These are phyloP conservation scores for Aspergillus nomiae DNA, from an alignment of 2,329 filamentous ascomycete species.

Conservation along the genomic window DNA sequence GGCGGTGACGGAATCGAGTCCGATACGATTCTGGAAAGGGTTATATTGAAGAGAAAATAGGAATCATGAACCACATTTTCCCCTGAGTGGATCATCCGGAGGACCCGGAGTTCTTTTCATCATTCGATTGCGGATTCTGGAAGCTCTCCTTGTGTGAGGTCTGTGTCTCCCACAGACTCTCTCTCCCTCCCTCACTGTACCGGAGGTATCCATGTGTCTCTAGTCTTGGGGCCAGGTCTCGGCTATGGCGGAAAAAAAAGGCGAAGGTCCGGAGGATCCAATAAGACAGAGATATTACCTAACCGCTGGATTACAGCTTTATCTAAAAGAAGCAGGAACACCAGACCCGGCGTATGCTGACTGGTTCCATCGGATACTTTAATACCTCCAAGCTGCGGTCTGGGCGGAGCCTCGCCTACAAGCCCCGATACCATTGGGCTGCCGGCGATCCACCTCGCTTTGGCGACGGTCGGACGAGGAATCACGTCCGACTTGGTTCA, in stretches of 20 bases:
- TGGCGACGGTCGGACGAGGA: slow-evolving; percentile 12
- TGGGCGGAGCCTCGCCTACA: slow-evolving; percentile 24
- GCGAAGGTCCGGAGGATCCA: neutral
- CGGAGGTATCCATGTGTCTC: neutral
- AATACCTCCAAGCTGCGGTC: slow-evolving; percentile 25
- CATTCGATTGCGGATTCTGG: slow-evolving; percentile 5
- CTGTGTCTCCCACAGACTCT: neutral
- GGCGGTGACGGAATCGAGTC: neutral
- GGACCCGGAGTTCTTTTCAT: neutral
- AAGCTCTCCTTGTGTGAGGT: neutral
- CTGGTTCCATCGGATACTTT: slow-evolving; percentile 20
- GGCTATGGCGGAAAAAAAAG: neutral
- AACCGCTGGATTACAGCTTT: neutral
- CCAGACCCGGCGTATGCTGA: slow-evolving; percentile 6
- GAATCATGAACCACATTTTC: neutral
- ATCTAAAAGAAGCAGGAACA: slow-evolving; percentile 6
- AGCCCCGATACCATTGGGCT: slow-evolving; percentile 16
- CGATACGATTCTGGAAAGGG: neutral
- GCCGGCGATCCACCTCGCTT: slow-evolving; percentile 20
- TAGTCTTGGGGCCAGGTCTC: neutral
- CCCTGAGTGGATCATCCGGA: neutral
- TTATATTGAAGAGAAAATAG: neutral
- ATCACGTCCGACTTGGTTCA: slow-evolving; percentile 7
- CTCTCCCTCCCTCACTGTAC: neutral
- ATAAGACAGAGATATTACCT: neutral